A percentile compares a stretch with the other conserved stretches of the same genome.
phyloP scores from a whole-genome alignment of 257 asterid species.

The Capsicum baccatum region DNA sequence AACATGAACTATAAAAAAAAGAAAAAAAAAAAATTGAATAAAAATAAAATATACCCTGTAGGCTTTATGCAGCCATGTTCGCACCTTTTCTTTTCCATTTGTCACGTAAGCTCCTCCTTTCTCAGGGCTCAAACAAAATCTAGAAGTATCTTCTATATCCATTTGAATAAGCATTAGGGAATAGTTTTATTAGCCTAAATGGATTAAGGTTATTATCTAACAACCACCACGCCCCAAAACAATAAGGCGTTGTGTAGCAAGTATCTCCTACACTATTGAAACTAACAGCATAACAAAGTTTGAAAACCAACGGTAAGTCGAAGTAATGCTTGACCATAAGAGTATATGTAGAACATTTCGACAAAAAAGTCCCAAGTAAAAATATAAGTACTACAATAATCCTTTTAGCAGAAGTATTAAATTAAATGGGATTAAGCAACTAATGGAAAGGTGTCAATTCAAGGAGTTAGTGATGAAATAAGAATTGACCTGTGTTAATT shows the following conservation, averaged over 20 bases:
- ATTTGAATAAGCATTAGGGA: background rate
- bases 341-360: slow-evolving; percentile 14
- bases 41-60: background rate
- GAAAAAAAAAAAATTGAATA: too few relatives aligned
- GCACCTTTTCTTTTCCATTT: background rate
- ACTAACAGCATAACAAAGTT: slow-evolving; percentile 11
- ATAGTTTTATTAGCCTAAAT: background rate
- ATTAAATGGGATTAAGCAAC: slow-evolving; percentile 3
- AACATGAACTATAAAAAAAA: too few relatives aligned
- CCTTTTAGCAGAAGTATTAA: background rate
- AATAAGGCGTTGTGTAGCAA: slow-evolving; percentile 17
- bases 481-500: background rate
- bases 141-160: slow-evolving; percentile 19
- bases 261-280: slow-evolving; percentile 13
- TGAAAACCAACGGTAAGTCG: background rate
- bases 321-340: slow-evolving; percentile 16
- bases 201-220: background rate
- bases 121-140: background rate
- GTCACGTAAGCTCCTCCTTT: background rate
- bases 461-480: slow-evolving; percentile 1
- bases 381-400: background rate
- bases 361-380: background rate
- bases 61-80: background rate
- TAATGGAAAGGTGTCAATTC: slow-evolving; percentile 6
- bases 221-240: background rate